Evolutionary conservation across 257 asterid species (phyloP).

Genomic region (Lycium ferocissimum): DNA sequence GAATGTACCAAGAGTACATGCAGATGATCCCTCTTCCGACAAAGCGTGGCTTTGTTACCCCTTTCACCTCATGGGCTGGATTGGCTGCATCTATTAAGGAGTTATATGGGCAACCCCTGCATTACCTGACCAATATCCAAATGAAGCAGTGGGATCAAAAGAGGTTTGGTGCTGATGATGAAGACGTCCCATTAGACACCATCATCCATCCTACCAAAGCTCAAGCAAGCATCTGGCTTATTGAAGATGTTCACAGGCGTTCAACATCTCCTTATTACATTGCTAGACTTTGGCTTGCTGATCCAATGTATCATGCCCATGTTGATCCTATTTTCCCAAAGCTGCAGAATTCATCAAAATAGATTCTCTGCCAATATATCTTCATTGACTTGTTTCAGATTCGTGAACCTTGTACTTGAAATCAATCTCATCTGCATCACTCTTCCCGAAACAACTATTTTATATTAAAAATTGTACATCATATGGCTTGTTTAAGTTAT

Average conservation of each 20-base stretch:
- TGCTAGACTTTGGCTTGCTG: constrained; percentile 62
- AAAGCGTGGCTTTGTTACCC: constrained; percentile 55
- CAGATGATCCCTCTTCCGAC: constrained; percentile 63
- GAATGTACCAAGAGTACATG: constrained; percentile 63
- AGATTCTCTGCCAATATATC: background rate
- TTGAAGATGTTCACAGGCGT: constrained; percentile 68
- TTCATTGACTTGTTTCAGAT: background rate
- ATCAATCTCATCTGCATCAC: background rate
- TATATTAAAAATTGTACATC: background rate
- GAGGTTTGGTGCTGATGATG: constrained; percentile 60
- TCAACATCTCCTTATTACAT: constrained; percentile 63
- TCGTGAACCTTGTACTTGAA: background rate
- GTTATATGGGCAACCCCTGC: constrained; percentile 77
- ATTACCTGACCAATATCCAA: constrained; percentile 75
- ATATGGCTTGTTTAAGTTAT: background rate
- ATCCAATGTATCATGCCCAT: constrained; percentile 51
- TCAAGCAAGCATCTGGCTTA: constrained; percentile 74
- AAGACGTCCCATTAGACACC: constrained; percentile 52
- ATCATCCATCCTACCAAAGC: constrained; percentile 73
- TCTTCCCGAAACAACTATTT: constrained; percentile 2
- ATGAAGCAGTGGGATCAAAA: constrained; percentile 57
- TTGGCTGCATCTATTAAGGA: constrained; percentile 68
- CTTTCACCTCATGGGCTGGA: constrained; percentile 74
- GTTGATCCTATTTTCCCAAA: constrained; percentile 59
- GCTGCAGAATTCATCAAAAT: constrained; percentile 32